Evolutionary conservation across 352 stramenopile genomes (phyloP).

Genomic region (Phytophthora litchii): DNA sequence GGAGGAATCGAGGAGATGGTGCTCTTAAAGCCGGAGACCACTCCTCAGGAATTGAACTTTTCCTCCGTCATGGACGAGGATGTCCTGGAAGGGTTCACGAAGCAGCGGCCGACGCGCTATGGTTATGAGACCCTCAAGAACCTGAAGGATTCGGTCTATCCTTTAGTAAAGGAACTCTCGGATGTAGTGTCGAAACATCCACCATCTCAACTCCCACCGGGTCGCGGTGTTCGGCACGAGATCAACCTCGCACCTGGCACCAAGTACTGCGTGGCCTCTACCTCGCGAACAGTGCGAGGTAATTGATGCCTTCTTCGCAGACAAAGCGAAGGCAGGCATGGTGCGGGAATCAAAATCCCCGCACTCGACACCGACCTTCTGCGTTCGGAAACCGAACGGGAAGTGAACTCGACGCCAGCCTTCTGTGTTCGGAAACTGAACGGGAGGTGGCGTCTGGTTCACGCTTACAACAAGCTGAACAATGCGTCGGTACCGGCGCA

Average conservation of each 20-base stretch:
- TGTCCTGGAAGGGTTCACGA: too few species aligned
- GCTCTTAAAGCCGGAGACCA: too few species aligned
- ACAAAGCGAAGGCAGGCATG: constrained; percentile 7
- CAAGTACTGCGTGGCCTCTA: constrained; percentile 34
- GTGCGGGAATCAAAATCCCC: constrained; percentile 27
- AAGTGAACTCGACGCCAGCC: constrained; percentile 11
- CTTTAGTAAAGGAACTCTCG: too few species aligned
- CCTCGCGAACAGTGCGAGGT: constrained; percentile 27
- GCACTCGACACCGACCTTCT: neutral
- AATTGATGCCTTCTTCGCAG: constrained; percentile 38
- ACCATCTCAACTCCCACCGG: too few species aligned
- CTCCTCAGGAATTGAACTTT: too few species aligned
- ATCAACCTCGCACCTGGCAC: constrained; percentile 23
- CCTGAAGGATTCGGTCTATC: too few species aligned
- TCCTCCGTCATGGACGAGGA: too few species aligned
- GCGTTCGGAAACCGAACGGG: neutral
- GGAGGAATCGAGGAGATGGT: too few species aligned
- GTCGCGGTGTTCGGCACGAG: too few species aligned
- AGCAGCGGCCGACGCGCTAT: too few species aligned
- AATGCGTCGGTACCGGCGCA: constrained; percentile 10
- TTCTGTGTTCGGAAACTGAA: constrained; percentile 19
- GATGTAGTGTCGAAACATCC: too few species aligned
- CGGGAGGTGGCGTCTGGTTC: constrained; percentile 31
- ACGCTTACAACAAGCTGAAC: constrained; percentile 47
- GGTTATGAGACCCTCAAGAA: too few species aligned